Evolutionary conservation across 371 early-diverging fungal species (phyloP), one percentile per base, ranked within the genome.

Genomic region (Mortierella sp.): DNA sequence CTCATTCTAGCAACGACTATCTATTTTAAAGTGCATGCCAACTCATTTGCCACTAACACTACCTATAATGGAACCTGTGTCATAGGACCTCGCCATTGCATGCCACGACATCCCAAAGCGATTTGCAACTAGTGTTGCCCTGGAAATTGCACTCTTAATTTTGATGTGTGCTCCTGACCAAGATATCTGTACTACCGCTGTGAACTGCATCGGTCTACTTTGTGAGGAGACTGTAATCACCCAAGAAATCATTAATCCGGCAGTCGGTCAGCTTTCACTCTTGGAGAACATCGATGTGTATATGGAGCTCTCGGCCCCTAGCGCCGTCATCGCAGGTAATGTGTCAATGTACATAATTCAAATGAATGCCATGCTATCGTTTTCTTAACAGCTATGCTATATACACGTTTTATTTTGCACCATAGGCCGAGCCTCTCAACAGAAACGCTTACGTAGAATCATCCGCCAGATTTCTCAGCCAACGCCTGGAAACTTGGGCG

Each of bases 81-180:
- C 74, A 34, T 61, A 80, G 78, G 87, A 88, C 0, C 67, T 84
- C 22, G 85, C 89, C 22, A 81, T 80, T 58, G 84, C 88, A 66
- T 91, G 88, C 1, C 76, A 87, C 7, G 87, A 88, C 51, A 85
- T 86, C 10, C 87, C 88, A 6, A 94, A 95, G 70, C 78, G 94
- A 34, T 72, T 92, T 32, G 89, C 90, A 49, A 91, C 94, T 8
- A 87, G 89, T 29, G 90, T 93, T 42, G 90, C 91, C 2, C 70
- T 95, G 42, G 96, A 96, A 73, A 90, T 93, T 26, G 91, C 93
- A 0, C 85, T 96, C 10, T 76, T 95, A 15, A 91, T 95, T 6
- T 75, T 93, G 10, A 74, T 96, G 22, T 95, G 95, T 67, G 91
- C 91, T 10, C 84, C 94, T 0, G 93, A 94, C 65, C 86, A 90